These are phyloP conservation scores for Myrica gale DNA, from an alignment of 306 rosid genomes.

Conservation along the genomic window DNA sequence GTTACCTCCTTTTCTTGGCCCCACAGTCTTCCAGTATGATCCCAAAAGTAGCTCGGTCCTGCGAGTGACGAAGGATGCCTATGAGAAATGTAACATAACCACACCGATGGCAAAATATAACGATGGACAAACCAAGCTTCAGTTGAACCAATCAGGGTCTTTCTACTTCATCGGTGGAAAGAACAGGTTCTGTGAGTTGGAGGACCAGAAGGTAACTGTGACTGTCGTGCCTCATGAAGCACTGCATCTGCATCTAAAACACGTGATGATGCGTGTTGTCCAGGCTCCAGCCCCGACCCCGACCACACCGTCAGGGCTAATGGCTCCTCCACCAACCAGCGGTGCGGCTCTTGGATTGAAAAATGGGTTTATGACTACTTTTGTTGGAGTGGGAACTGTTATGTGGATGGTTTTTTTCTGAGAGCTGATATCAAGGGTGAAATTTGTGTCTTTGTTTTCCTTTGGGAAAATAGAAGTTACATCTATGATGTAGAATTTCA, in stretches of 20 bases:
- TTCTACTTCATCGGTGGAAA: conserved; percentile 38
- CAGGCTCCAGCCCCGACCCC: too few relatives aligned
- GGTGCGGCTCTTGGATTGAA: neutral
- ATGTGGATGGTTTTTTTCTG: neutral
- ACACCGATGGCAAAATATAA: conserved; percentile 3
- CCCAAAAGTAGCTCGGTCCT: neutral
- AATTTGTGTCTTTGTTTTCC: neutral
- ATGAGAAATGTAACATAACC: conserved; percentile 5
- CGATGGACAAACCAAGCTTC: conserved; percentile 20
- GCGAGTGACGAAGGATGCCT: conserved; percentile 28
- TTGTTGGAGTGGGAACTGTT: conserved; percentile 20
- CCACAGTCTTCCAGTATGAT: neutral
- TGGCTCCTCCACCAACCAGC: neutral
- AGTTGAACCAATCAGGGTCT: conserved; percentile 23
- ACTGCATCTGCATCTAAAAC: too few relatives aligned
- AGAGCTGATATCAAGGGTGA: neutral
- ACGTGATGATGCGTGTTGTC: too few relatives aligned
- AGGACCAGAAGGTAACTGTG: conserved; percentile 32
- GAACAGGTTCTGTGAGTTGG: conserved; percentile 14
- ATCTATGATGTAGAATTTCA: too few relatives aligned
- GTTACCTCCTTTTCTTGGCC: neutral
- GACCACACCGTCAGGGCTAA: neutral
- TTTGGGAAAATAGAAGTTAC: too few relatives aligned
- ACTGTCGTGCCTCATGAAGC: neutral
- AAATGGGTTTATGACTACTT: neutral